Evolutionary conservation across 129 eudicot species (phyloP).

Genomic region (Deinandra increscens): DNA sequence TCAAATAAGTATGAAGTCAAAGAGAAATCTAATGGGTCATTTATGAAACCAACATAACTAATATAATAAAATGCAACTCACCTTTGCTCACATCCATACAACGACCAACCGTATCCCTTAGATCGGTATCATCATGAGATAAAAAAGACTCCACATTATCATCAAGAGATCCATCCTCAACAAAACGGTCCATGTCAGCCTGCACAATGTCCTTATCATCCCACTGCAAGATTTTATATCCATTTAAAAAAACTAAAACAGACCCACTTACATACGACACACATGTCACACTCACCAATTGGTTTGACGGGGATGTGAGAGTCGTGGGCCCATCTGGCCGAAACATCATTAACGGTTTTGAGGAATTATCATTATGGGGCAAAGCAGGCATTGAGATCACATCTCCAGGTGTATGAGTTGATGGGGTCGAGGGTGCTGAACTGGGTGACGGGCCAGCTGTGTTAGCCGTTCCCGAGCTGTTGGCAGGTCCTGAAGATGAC

Average conservation of each 20-base stretch:
- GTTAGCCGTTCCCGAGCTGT: conserved; percentile 96
- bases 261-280: conserved; percentile 8
- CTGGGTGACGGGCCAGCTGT: conserved; percentile 78
- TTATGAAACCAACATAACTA: background rate
- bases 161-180: conserved; percentile 95
- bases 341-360: conserved; percentile 86
- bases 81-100: conserved; percentile 93
- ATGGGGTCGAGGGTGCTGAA: conserved; percentile 77
- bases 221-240: conserved; percentile 52
- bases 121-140: conserved; percentile 88
- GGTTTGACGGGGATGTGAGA: conserved; percentile 86
- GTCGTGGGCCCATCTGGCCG: conserved; percentile 68
- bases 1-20: background rate
- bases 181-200: conserved; percentile 97
- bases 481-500: conserved; percentile 96
- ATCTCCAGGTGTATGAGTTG: conserved; percentile 74
- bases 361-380: conserved; percentile 56
- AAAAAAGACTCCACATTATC: conserved; percentile 95
- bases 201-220: conserved; percentile 76
- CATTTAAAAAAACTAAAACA: conserved; percentile 24
- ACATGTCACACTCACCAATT: conserved; percentile 61
- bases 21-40: conserved; percentile 8
- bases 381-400: conserved; percentile 66
- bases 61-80: conserved; percentile 12
- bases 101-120: conserved; percentile 79